Evolutionary conservation across 352 stramenopile species (phyloP), one percentile per base, ranked within the genome.

Genomic region (Phytophthora agathidicida): DNA sequence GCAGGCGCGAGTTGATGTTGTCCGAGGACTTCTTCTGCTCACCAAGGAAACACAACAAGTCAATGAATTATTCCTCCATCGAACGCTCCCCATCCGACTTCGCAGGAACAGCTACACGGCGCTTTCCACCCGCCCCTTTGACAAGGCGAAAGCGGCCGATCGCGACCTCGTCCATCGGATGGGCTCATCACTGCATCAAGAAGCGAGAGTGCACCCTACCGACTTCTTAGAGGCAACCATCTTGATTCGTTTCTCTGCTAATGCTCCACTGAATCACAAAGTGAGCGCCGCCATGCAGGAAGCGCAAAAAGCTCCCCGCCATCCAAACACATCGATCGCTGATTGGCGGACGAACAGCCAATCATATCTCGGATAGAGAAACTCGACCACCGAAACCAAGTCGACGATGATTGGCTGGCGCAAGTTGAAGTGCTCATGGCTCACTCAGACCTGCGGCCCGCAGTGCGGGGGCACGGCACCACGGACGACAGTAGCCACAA

Each of bases 1-100:
- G 97, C 55, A 99, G 86, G 53, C 96, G 94, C 67, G 95, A 98
- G 96, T 99, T 99, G 89, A 99, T 99, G 73, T 96, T 98, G 72
- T 99, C 97, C 65, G 94, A 90, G 64, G 84, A 92, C 89, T 99
- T 99, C 86, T 99, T 99, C 85, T 96, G 67, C 71, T 87, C 70
- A 58, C 3, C 14, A 26, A 49, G 11, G 16, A 44, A 53, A 38
- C 17, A 60, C 10, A 55, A 44, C 3, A 35, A 38, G 28, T 23
- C 10, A 39, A 49, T 7, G 22, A n/a, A 17, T 17, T 3, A 20
- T 57, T 76, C 49, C 59, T 75, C 53, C 58, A 75, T 71, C 49
- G 57, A 78, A 72, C 45, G n/a, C 33, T 50, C 63, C 42, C 46
- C 53, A 54, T 70, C 55, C 60, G 55, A 75, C 60, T 75, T 75